phyloP scores from a whole-genome alignment of 1,284 basidiomycete genomes.

The Trametes sp. region DNA sequence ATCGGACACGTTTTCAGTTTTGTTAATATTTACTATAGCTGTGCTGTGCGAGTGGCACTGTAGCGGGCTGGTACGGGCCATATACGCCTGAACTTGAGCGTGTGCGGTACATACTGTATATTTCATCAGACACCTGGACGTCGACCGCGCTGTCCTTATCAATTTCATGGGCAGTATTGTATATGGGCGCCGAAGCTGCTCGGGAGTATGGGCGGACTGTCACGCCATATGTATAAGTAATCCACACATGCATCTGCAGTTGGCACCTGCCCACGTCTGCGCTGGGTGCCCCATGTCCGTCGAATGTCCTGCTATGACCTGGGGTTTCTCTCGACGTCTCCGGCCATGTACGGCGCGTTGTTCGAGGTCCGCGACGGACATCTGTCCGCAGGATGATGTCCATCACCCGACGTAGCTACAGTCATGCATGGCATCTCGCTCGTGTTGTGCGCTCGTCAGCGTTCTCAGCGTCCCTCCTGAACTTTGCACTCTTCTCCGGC shows the following conservation, averaged over 20 bases:
- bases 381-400: conserved; percentile 29
- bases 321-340: conserved; percentile 14
- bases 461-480: conserved; percentile 20
- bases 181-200: background rate
- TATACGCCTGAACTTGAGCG: too few relatives aligned
- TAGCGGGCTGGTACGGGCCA: too few relatives aligned
- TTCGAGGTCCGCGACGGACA: conserved; percentile 18
- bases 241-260: conserved; percentile 11
- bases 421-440: conserved; percentile 15
- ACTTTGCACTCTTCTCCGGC: conserved; percentile 18
- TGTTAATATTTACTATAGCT: too few relatives aligned
- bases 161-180: background rate
- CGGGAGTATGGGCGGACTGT: background rate
- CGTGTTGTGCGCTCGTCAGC: conserved; percentile 12
- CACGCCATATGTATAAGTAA: conserved; percentile 6
- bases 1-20: conserved; percentile 42
- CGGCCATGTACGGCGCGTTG: conserved; percentile 7
- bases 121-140: too few relatives aligned
- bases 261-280: background rate
- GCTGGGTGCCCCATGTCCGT: background rate
- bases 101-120: too few relatives aligned
- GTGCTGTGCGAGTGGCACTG: too few relatives aligned
- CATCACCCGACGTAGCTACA: conserved; percentile 31
- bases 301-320: background rate
- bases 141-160: too few relatives aligned